A percentile compares a stretch with the other conserved stretches of the same genome.
These are phyloP conservation scores for Zea mays DNA, from an alignment of 176 grass and related monocot species.

Conservation along the genomic window DNA sequence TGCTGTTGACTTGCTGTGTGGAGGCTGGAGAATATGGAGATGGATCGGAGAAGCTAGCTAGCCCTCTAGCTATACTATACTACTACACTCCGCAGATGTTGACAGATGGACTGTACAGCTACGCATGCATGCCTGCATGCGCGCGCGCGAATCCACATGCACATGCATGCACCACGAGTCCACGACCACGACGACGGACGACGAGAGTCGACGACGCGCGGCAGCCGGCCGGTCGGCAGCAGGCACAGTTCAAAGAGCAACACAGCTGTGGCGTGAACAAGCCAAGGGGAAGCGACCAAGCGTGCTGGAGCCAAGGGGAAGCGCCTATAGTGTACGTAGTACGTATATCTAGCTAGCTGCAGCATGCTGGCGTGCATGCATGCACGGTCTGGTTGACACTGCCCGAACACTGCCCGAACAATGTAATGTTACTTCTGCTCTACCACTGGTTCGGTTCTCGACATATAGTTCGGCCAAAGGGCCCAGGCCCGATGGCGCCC, in stretches of 20 bases:
- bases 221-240: no score
- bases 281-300: constrained; percentile 34
- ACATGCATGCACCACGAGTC: background rate
- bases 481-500: no score
- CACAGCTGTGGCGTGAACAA: background rate
- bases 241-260: background rate
- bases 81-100: background rate
- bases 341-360: background rate
- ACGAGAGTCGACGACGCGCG: background rate
- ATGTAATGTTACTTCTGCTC: background rate
- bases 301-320: constrained; percentile 12
- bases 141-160: background rate
- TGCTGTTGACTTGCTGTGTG: constrained; percentile 11
- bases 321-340: background rate
- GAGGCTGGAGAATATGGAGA: background rate
- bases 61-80: background rate
- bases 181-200: background rate
- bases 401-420: background rate
- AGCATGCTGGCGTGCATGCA: background rate
- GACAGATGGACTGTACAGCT: background rate
- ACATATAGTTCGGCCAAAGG: no score
- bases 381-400: background rate
- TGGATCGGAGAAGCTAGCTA: background rate
- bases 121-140: background rate
- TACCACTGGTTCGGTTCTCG: background rate